A percentile compares a stretch with the other conserved stretches of the same genome.
Evolutionary conservation across 495 filamentous ascomycete genomes (phyloP).

Genomic region (Penicillium crystallinum): DNA sequence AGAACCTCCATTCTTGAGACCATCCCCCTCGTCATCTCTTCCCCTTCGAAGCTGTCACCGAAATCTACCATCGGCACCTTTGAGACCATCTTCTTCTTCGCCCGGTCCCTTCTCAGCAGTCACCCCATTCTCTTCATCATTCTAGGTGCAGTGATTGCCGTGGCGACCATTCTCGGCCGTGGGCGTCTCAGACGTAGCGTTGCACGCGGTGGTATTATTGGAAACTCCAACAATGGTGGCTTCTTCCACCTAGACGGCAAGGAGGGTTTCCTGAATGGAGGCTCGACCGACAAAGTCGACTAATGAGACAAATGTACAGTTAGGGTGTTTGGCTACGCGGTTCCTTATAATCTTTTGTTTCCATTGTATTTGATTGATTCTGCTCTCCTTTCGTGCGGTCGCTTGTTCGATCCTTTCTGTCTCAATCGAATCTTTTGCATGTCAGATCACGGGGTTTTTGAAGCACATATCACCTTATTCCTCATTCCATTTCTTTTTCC

Average conservation of each 20-base stretch:
- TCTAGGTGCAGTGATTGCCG: conserved; percentile 44
- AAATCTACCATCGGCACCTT: conserved; percentile 80
- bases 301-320: conserved; percentile 47
- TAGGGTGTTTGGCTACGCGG: conserved; percentile 28
- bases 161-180: conserved; percentile 30
- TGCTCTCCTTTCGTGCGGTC: conserved; percentile 11
- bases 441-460: conserved; percentile 16
- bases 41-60: conserved; percentile 74
- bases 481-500: conserved; percentile 8
- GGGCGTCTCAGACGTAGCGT: conserved; percentile 29
- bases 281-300: conserved; percentile 71
- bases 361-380: conserved; percentile 26
- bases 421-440: conserved; percentile 18
- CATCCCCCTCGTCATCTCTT: conserved; percentile 66
- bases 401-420: conserved; percentile 7
- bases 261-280: conserved; percentile 59
- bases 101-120: conserved; percentile 57
- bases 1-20: conserved; percentile 95
- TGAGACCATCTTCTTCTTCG: conserved; percentile 72
- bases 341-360: conserved; percentile 26
- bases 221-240: conserved; percentile 53
- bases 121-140: conserved; percentile 69
- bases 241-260: conserved; percentile 77
- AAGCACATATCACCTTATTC: conserved; percentile 20
- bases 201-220: conserved; percentile 45